Evolutionary conservation across 345 rosid genomes (phyloP), one percentile per base, ranked within the genome.

Genomic region (Sisymbrium irio): DNA sequence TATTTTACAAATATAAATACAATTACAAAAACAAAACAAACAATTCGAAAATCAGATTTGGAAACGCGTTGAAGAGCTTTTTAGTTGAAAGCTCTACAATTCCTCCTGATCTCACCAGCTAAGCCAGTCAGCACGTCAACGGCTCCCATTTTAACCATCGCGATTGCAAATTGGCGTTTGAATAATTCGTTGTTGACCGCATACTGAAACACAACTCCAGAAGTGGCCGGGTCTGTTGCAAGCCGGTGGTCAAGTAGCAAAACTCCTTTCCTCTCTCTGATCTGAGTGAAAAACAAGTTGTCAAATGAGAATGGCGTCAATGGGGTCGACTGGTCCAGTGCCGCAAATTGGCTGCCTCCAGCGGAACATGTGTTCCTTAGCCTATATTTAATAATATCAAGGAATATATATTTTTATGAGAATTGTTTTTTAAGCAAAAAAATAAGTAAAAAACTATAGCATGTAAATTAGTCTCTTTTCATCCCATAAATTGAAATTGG

Each of bases 111-210:
- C 67, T 89, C 83, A 18, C 98, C 98, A 2, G 72, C 85, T 9
- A 47, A 72, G 36, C 95, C 94, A 9, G 81, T 80, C 32, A 89
- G 87, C 59, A 86, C 90, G 8, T 82, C 73, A 33, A 86, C 62
- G 8, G 62, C 58, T 35, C 87, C 89, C 87, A 89, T 44, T 81
- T 84, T 92, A 62, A 82, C 80, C 86, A 92, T 87, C 0, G 88
- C 98, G 35, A 72, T 74, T 2, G 71, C 87, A 63, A 92, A 88
- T 57, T 84, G 75, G 15, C 65, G 51, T 55, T 62, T 54, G 58
- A 89, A 89, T 11, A 64, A 71, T 37, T 36, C 44, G 12, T 37
- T 61, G 30, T 83, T 74, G n/a, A 45, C 30, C 0, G 86, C 85
- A 9, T 83, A 87, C 35, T 79, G 60, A 11, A 80, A 60, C 40